Evolutionary conservation across 345 rosid genomes (phyloP).

Genomic region (Carallia pectinifolia): DNA sequence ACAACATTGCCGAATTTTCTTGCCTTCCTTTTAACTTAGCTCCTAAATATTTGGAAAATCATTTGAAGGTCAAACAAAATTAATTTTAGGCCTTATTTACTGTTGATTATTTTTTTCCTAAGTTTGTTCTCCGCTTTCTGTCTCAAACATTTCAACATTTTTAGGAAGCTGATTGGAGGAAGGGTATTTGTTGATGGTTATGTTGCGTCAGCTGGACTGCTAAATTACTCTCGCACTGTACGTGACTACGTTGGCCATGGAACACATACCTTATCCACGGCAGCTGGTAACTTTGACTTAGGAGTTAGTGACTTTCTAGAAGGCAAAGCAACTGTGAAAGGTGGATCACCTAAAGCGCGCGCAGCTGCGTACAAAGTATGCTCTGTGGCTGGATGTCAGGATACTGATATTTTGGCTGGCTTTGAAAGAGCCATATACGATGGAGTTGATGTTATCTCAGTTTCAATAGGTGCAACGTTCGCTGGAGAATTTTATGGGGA

Average conservation of each 20-base stretch:
- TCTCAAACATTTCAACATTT: not conserved
- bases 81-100: not conserved
- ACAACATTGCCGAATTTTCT: no score
- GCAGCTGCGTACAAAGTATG: conserved; percentile 61
- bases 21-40: no score
- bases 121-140: not conserved
- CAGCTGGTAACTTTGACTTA: conserved; percentile 51
- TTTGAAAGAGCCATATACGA: conserved; percentile 57
- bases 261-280: conserved; percentile 60
- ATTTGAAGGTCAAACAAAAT: no score
- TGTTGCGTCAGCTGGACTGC: conserved; percentile 23
- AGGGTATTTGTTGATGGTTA: conserved; percentile 61
- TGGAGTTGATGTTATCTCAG: conserved; percentile 53
- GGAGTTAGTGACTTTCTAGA: conserved; percentile 43
- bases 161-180: conserved; percentile 65
- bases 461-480: conserved; percentile 35
- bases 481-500: not conserved
- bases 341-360: conserved; percentile 66
- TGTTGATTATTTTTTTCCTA: not conserved
- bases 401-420: conserved; percentile 40
- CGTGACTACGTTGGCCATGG: conserved; percentile 58
- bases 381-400: conserved; percentile 26
- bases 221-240: conserved; percentile 33
- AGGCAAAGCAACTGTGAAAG: conserved; percentile 62
- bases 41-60: no score